Conservation (phyloP, 2,329 filamentous ascomycete species). For the Aspergillus sojae region DNA sequence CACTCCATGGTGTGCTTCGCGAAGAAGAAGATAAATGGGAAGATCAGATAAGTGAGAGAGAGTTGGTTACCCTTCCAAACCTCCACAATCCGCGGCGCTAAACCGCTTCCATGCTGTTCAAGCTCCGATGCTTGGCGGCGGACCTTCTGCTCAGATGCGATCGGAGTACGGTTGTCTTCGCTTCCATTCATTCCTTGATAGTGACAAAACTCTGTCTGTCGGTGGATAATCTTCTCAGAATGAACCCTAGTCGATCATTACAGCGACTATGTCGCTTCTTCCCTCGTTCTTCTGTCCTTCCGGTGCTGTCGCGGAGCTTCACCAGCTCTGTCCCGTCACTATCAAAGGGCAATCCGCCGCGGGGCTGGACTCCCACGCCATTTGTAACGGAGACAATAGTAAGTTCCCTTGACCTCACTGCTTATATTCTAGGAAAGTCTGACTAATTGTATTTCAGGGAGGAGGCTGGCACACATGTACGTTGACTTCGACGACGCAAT, state of each 20-base stretch:
- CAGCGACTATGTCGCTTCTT: slow-evolving; percentile 27
- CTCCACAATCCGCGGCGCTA: not conserved
- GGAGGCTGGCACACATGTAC: slow-evolving; percentile 77
- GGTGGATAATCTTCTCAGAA: slow-evolving; percentile 14
- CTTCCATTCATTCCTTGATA: not conserved
- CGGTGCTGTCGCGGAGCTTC: slow-evolving; percentile 29
- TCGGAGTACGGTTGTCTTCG: not conserved
- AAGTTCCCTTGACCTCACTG: slow-evolving; percentile 33
- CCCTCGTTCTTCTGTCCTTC: slow-evolving; percentile 12
- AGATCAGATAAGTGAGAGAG: not conserved
- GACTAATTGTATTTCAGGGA: slow-evolving; percentile 51
- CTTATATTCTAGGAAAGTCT: slow-evolving; percentile 23
- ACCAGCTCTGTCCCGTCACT: slow-evolving; percentile 29
- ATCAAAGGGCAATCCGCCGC: slow-evolving; percentile 35
- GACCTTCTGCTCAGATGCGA: not conserved
- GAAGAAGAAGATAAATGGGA: not conserved
- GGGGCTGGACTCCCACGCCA: slow-evolving; percentile 55
- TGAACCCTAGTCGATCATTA: slow-evolving; percentile 28
- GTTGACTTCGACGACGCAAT: slow-evolving; percentile 33
- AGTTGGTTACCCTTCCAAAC: too few relatives aligned
- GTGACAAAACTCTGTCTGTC: slow-evolving; percentile 2
- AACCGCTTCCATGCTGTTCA: not conserved
- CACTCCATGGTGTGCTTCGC: slow-evolving; percentile 29
- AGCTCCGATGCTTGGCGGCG: slow-evolving; percentile 1
- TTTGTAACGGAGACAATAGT: slow-evolving; percentile 60